Conservation (phyloP, 164 flowering plant species). For the Chimonanthus praecox region DNA sequence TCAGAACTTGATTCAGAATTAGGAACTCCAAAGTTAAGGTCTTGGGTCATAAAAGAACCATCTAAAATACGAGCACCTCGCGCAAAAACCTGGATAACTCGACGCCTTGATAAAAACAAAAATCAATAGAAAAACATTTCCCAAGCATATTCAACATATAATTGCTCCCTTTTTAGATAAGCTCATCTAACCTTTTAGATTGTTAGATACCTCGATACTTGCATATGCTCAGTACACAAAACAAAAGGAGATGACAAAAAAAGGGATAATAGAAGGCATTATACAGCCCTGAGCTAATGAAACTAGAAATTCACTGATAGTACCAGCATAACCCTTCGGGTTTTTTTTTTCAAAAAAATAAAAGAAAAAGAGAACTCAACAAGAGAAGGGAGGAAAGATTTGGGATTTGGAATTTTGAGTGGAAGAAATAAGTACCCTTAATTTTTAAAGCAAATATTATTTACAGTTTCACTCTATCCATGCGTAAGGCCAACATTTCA, state of each 20-base stretch:
- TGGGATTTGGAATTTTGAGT: too few species aligned
- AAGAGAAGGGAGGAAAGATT: too few species aligned
- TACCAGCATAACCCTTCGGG: not conserved
- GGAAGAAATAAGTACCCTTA: too few species aligned
- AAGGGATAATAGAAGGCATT: not conserved
- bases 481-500: too few species aligned
- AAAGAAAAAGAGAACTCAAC: too few species aligned
- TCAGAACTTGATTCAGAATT: conserved; percentile 62
- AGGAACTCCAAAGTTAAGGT: conserved; percentile 53
- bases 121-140: not conserved
- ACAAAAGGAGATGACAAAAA: not conserved
- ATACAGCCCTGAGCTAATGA: not conserved
- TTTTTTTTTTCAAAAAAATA: too few species aligned
- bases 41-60: conserved; percentile 97
- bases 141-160: not conserved
- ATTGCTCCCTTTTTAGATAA: not conserved
- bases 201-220: not conserved
- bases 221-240: not conserved
- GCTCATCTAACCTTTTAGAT: not conserved
- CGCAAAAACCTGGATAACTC: conserved; percentile 86
- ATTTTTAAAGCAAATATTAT: too few species aligned
- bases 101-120: conserved; percentile 44
- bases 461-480: too few species aligned
- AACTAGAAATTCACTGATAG: too few species aligned
- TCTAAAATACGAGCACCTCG: conserved; percentile 91